Percentiles rank a stretch among this genome's conserved stretches.
Conservation (phyloP, 352 stramenopile genomes). For the Pelagophyceae sp. region DNA sequence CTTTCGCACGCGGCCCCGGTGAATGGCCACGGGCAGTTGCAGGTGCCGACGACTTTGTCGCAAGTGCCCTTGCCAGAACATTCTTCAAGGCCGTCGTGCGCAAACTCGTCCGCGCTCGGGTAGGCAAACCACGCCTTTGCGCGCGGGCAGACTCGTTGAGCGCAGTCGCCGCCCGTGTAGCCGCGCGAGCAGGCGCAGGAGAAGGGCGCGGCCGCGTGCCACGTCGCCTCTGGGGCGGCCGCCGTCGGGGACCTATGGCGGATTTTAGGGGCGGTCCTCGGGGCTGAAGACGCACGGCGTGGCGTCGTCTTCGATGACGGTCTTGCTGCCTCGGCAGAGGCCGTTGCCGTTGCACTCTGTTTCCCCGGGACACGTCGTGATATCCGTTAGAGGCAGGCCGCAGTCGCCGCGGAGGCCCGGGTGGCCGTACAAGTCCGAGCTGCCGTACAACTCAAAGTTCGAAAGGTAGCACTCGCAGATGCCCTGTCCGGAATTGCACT, state of each 20-base stretch:
- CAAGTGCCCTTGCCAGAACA: slow-evolving; percentile 71
- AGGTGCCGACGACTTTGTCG: slow-evolving; percentile 56
- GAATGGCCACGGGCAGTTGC: slow-evolving; percentile 61
- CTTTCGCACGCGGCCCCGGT: slow-evolving; percentile 52
- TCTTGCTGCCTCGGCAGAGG: slow-evolving; percentile 45
- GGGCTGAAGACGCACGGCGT: too few species aligned
- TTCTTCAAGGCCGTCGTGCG: slow-evolving; percentile 55
- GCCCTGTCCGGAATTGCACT: slow-evolving; percentile 35
- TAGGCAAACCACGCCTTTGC: slow-evolving; percentile 36
- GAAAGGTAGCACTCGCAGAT: slow-evolving; percentile 36
- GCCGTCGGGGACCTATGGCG: not conserved
- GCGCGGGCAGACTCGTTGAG: slow-evolving; percentile 30
- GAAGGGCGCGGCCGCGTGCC: slow-evolving; percentile 21
- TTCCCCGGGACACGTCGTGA: slow-evolving; percentile 33
- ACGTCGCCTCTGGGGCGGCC: not conserved
- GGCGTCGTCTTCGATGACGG: slow-evolving; percentile 11
- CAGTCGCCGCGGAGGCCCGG: slow-evolving; percentile 30
- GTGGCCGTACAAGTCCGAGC: not conserved
- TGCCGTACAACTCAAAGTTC: slow-evolving; percentile 6
- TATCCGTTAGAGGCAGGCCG: slow-evolving; percentile 26
- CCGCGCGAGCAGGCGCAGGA: slow-evolving; percentile 31
- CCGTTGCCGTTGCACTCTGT: slow-evolving; percentile 63
- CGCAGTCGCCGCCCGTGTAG: slow-evolving; percentile 22
- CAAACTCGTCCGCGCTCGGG: slow-evolving; percentile 37
- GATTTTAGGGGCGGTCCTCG: too few species aligned